A percentile compares a stretch with the other conserved stretches of the same genome.
These are phyloP conservation scores for Dendrobium nobile DNA, from an alignment of 106 monocot species.

Conservation along the genomic window DNA sequence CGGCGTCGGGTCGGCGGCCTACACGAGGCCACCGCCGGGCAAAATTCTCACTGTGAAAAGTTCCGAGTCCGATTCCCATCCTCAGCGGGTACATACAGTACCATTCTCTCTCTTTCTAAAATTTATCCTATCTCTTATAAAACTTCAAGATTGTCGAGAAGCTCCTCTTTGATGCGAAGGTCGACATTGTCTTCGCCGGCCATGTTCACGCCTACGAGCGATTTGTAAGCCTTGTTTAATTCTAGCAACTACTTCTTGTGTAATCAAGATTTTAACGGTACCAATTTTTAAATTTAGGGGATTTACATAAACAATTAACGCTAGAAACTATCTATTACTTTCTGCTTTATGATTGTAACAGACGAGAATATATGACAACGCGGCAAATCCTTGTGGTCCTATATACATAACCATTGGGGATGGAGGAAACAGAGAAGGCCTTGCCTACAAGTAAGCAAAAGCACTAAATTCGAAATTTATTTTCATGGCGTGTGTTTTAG, in stretches of 20 bases:
- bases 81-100: conserved; percentile 33
- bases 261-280: conserved; percentile 55
- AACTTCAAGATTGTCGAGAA: conserved; percentile 35
- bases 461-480: too few relatives aligned
- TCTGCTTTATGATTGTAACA: too few relatives aligned
- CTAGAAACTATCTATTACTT: too few relatives aligned
- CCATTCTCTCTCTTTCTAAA: background rate
- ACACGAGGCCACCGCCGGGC: conserved; percentile 35
- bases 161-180: conserved; percentile 41
- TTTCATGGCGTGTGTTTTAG: too few relatives aligned
- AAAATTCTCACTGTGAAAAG: conserved; percentile 16
- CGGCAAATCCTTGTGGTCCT: conserved; percentile 41
- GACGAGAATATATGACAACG: too few relatives aligned
- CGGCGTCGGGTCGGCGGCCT: background rate
- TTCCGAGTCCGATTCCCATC: conserved; percentile 31
- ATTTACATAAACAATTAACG: too few relatives aligned
- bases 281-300: background rate
- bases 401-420: conserved; percentile 65
- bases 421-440: conserved; percentile 52
- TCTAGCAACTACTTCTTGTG: background rate
- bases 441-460: conserved; percentile 26
- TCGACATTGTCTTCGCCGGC: conserved; percentile 67
- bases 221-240: conserved; percentile 44
- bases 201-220: conserved; percentile 92
- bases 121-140: too few relatives aligned